phyloP scores from a whole-genome alignment of 306 rosid genomes.

The Quercus ilex region DNA sequence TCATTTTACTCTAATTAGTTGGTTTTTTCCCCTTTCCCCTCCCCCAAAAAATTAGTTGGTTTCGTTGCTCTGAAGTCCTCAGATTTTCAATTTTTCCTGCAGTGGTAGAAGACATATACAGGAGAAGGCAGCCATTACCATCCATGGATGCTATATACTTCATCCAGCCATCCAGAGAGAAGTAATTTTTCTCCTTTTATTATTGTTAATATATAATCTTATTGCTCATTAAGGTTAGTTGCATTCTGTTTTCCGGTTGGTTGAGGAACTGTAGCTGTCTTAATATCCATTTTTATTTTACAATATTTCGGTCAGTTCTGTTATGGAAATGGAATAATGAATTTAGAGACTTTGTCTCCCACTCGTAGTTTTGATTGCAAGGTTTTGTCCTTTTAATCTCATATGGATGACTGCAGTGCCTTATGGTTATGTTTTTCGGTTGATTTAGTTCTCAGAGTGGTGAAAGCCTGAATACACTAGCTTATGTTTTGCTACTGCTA shows the following conservation, averaged over 20 bases:
- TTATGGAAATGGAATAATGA: not conserved
- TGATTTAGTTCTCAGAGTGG: not conserved
- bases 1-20: not conserved
- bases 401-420: not conserved
- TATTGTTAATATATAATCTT: not conserved
- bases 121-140: conserved; percentile 93
- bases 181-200: conserved; percentile 45
- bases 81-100: conserved; percentile 28
- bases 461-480: too few species aligned
- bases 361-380: not conserved
- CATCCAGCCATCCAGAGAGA: conserved; percentile 86
- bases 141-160: conserved; percentile 96
- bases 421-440: not conserved
- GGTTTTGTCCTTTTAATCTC: not conserved
- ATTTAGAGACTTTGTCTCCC: not conserved
- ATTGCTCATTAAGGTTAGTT: not conserved
- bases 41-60: not conserved
- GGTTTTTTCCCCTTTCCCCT: not conserved
- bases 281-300: not conserved
- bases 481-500: too few species aligned
- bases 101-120: conserved; percentile 98
- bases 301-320: not conserved
- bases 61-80: conserved; percentile 18
- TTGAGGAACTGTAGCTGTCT: not conserved
- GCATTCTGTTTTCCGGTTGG: not conserved